phyloP scores from a whole-genome alignment of 2,329 filamentous ascomycete genomes.

The Trichophyton equinum region DNA sequence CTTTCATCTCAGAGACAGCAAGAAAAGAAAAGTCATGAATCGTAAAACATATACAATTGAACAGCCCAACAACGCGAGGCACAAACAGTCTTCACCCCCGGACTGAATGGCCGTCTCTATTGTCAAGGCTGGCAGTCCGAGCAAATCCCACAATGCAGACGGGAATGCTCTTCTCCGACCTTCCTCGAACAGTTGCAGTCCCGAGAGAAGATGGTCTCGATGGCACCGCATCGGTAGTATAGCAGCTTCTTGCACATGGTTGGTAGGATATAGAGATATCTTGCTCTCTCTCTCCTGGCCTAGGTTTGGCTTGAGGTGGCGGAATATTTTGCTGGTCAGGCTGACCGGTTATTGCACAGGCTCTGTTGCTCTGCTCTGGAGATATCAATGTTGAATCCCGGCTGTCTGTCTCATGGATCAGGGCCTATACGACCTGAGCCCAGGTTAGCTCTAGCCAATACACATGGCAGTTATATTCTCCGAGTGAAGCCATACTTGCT shows the following conservation, averaged over 20 bases:
- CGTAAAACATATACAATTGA: neutral
- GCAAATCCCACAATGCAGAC: conserved; percentile 15
- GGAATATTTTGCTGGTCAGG: neutral
- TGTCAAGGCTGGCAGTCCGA: conserved; percentile 8
- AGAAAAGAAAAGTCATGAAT: neutral
- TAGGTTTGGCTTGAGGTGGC: neutral
- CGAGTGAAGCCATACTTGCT: too few relatives aligned
- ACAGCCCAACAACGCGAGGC: neutral
- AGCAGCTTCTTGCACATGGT: conserved; percentile 15
- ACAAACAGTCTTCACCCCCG: neutral
- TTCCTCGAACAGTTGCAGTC: conserved; percentile 12
- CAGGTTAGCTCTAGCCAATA: too few relatives aligned
- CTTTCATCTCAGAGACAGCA: neutral
- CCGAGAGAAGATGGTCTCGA: conserved; percentile 14
- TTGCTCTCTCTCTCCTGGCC: neutral
- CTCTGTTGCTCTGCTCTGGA: neutral
- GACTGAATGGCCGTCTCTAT: neutral
- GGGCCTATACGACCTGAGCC: neutral
- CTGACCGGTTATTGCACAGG: neutral
- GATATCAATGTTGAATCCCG: neutral
- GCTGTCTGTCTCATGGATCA: neutral
- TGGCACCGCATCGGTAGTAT: conserved; percentile 13
- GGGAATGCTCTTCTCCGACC: conserved; percentile 8
- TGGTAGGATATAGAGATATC: neutral
- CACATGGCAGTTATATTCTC: too few relatives aligned